Evolutionary conservation across 2,329 filamentous ascomycete species (phyloP).

Genomic region (Leptodontidium sp.): DNA sequence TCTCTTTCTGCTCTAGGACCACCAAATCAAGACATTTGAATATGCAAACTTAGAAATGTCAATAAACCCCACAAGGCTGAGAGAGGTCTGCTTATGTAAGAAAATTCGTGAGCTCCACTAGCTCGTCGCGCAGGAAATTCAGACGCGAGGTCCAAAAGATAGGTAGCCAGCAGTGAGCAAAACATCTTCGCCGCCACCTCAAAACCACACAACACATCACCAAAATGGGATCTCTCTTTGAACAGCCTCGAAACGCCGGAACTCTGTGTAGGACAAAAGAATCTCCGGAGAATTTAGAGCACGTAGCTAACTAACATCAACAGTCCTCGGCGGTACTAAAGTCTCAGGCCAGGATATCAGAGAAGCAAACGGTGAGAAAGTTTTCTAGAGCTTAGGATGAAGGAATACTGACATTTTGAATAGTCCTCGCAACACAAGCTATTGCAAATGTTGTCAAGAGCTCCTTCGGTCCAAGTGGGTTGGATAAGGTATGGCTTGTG

Average conservation of each 20-base stretch:
- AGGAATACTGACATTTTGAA: conserved; percentile 28
- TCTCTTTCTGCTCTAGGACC: not conserved
- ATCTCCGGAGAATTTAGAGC: not conserved
- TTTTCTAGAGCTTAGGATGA: conserved; percentile 12
- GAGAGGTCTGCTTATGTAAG: not conserved
- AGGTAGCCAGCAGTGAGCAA: conserved; percentile 24
- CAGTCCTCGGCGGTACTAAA: conserved; percentile 21
- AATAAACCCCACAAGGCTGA: conserved; percentile 21
- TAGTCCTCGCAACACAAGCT: conserved; percentile 92
- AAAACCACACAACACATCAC: conserved; percentile 51
- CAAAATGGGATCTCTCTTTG: conserved; percentile 87
- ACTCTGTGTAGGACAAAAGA: conserved; percentile 73
- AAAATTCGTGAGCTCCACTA: conserved; percentile 18
- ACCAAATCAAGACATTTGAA: not conserved
- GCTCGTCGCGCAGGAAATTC: conserved; percentile 32
- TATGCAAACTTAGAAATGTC: not conserved
- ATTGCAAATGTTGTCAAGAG: conserved; percentile 99
- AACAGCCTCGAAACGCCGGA: conserved; percentile 89
- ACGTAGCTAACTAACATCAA: not conserved
- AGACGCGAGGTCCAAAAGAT: conserved; percentile 25
- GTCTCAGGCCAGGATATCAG: conserved; percentile 4
- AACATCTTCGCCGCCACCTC: conserved; percentile 21
- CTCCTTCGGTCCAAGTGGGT: conserved; percentile 94
- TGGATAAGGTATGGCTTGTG: conserved; percentile 71
- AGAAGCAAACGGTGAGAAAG: conserved; percentile 3